These are phyloP conservation scores for Cladorrhinum samala DNA, from an alignment of 495 filamentous ascomycete species.

Conservation along the genomic window DNA sequence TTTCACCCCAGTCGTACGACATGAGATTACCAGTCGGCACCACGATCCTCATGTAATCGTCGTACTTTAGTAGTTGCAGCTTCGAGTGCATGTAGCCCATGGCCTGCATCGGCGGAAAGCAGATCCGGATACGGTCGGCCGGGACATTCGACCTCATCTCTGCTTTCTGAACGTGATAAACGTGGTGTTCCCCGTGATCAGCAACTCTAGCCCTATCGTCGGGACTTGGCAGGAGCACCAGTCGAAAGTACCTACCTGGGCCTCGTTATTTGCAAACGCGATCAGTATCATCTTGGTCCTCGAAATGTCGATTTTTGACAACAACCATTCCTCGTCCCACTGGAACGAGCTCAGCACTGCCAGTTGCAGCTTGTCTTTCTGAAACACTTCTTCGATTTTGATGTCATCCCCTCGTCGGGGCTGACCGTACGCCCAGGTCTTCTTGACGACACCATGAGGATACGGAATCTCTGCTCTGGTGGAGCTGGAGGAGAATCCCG, in stretches of 20 bases:
- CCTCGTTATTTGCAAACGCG: constrained; percentile 40
- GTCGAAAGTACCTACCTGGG: constrained; percentile 32
- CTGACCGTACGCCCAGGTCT: constrained; percentile 63
- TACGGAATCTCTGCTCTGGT: constrained; percentile 42
- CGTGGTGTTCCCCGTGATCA: constrained; percentile 23
- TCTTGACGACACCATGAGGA: constrained; percentile 70
- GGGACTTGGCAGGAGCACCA: neutral
- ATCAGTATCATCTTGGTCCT: constrained; percentile 39
- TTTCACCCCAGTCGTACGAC: constrained; percentile 82
- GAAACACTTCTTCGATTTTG: constrained; percentile 84
- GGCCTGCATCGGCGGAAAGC: constrained; percentile 64
- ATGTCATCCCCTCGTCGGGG: constrained; percentile 62
- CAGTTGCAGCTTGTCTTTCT: constrained; percentile 59
- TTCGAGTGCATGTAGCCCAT: constrained; percentile 77
- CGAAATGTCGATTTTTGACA: constrained; percentile 35
- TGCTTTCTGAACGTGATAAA: constrained; percentile 38
- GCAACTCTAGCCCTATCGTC: neutral
- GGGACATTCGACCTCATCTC: constrained; percentile 47
- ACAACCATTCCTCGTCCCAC: constrained; percentile 59
- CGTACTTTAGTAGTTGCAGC: constrained; percentile 72
- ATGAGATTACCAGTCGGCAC: constrained; percentile 77
- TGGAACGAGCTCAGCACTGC: constrained; percentile 84
- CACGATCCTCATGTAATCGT: constrained; percentile 60
- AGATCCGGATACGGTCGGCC: constrained; percentile 49
- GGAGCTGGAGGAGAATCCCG: constrained; percentile 1